A percentile compares a stretch with the other conserved stretches of the same genome.
Conservation (phyloP, 169 alveolate genomes). For the Babesia sp. region DNA sequence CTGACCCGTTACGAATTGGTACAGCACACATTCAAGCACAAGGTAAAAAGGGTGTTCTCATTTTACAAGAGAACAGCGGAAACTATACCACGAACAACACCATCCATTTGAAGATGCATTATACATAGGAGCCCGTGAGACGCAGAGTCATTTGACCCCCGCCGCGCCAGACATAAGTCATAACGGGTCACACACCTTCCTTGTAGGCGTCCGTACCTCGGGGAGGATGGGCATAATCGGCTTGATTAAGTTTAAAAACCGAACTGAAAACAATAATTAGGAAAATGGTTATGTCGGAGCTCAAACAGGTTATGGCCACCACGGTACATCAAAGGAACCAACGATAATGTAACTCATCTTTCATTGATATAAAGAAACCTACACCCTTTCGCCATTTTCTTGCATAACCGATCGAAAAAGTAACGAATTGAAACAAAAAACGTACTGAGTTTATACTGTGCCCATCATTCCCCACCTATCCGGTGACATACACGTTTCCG, state of each 20-base stretch:
- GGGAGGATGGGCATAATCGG: slow-evolving; percentile 97
- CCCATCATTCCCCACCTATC: slow-evolving; percentile 32
- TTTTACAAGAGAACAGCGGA: too few species aligned
- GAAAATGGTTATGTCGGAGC: not conserved
- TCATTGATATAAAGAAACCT: slow-evolving; percentile 18
- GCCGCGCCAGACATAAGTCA: not conserved
- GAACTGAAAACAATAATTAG: slow-evolving; percentile 68
- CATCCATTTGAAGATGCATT: too few species aligned
- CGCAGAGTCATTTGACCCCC: too few species aligned
- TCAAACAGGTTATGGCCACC: not conserved
- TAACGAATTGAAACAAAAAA: not conserved
- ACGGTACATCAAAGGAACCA: not conserved
- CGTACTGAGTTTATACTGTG: not conserved
- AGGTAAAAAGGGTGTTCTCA: too few species aligned
- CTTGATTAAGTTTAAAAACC: slow-evolving; percentile 92
- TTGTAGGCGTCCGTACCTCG: slow-evolving; percentile 94
- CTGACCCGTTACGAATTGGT: too few species aligned
- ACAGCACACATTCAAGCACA: too few species aligned
- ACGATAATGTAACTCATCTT: not conserved
- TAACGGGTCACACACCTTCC: slow-evolving; percentile 82
- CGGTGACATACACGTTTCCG: slow-evolving; percentile 18
- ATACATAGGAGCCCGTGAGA: too few species aligned
- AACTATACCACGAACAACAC: too few species aligned
- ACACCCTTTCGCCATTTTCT: slow-evolving; percentile 71
- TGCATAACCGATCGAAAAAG: not conserved